phyloP scores from a whole-genome alignment of 2,329 filamentous ascomycete genomes.

The Sclerotinia minor region DNA sequence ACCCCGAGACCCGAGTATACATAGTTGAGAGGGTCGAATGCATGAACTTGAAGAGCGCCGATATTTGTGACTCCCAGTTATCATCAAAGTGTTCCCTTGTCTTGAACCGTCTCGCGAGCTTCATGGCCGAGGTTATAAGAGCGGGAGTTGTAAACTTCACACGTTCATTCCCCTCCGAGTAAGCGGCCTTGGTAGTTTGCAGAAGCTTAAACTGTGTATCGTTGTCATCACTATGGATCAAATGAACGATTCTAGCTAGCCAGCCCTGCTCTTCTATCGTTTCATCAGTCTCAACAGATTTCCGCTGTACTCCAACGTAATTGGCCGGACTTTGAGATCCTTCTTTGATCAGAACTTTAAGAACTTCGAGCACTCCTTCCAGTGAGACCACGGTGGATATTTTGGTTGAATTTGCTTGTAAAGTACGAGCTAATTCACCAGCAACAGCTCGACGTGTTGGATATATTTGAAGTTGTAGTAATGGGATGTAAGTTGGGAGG shows the following conservation, averaged over 20 bases:
- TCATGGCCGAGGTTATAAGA: conserved; percentile 84
- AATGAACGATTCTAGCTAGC: conserved; percentile 88
- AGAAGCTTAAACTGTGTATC: conserved; percentile 93
- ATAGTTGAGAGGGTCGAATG: conserved; percentile 84
- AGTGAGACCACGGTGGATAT: conserved; percentile 78
- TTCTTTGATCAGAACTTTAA: conserved; percentile 92
- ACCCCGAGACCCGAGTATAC: conserved; percentile 79
- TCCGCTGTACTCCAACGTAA: conserved; percentile 76
- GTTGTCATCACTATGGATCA: conserved; percentile 80
- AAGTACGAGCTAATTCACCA: conserved; percentile 77
- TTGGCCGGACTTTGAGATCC: conserved; percentile 80
- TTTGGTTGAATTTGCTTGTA: conserved; percentile 79
- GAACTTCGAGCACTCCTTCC: conserved; percentile 82
- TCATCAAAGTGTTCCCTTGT: conserved; percentile 82
- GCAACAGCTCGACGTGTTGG: conserved; percentile 88
- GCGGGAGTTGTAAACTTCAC: conserved; percentile 95
- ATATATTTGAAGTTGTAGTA: conserved; percentile 90
- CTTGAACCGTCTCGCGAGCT: conserved; percentile 86
- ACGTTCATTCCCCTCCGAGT: conserved; percentile 87
- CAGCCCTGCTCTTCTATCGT: conserved; percentile 98
- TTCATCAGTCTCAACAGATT: conserved; percentile 86
- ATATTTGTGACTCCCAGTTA: conserved; percentile 71
- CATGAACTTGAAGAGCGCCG: conserved; percentile 91
- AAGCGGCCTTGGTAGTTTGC: conserved; percentile 83
- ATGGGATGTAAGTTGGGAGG: conserved; percentile 85